Evolutionary conservation across 2,329 filamentous ascomycete species (phyloP), one percentile per base, ranked within the genome.

Genomic region (Amauroascus niger): DNA sequence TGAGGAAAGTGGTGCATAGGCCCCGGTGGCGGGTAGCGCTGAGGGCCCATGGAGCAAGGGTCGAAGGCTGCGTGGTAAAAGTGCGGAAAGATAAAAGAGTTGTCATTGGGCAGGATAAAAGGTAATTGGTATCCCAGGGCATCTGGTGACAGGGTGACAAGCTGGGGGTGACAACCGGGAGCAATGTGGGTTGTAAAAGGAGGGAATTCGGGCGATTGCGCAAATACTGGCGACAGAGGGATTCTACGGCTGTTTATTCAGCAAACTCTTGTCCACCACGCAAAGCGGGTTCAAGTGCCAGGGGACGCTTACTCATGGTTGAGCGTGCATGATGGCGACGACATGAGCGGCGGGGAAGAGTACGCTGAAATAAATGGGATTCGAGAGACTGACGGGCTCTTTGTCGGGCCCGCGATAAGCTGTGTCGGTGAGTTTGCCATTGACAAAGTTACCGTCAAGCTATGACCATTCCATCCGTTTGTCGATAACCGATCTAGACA

Each of bases 401-500:
- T 69, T 2, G 70, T 72, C 49, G 70, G 70, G 0, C 70, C 70
- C 26, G 70, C 70, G 55, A 73, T 69, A 2, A 70, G 69, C 44
- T 62, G 63, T 5, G 70, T 73, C 9, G 70, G 70, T 16, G 69
- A 63, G 52, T 63, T 68, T 45, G 69, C 71, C 41, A 68, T 65
- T 30, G 70, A 67, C 48, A 73, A 58, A 14, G 69, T 72, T 33
- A 73, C 69, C 5, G 70, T 69, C 52, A 73, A 57, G 51, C 67
- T 69, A 52, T 71, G 69, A 20, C 70, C 70, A 40, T 73, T 68
- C 70, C 70, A 73, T 44, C 70, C 70, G 52, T 64, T 70, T 28
- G 68, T 67, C 28, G 70, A 70, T 40, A 73, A 59, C 49, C 69
- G 64, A 55, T 71, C 70, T 72, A 58, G 35, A 35, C n/a, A 32